Base-by-base conservation (phyloP, 345 rosid genomes). In the Mercurialis annua region DNA sequence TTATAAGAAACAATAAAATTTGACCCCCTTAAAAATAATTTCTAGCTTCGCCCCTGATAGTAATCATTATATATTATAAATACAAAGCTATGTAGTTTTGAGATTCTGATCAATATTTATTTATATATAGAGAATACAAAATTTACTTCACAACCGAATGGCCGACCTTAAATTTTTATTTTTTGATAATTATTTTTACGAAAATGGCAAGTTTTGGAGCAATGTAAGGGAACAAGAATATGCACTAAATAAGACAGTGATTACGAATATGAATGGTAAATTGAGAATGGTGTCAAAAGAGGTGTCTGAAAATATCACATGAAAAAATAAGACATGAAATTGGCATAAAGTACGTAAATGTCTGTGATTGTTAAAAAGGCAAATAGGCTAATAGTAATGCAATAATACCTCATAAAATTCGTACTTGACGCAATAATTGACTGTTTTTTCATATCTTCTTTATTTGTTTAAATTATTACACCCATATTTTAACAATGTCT, bases 231-330 rank as follows among this genome's bases (percentile, higher is more conserved):
- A 42, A 46, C 58, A 62, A 21, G 53, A 53, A 38, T 17, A 24
- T n/a, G 60, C 52, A 51, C 26, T 59, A 57, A 15, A 27, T 26
- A 10, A 51, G 70, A 50, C 70, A 12, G 40, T 14, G 65, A 20
- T 65, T 66, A 40, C 56, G 55, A 54, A 65, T 54, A 56, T 30
- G 60, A 66, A 47, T 40, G 62, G 60, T 55, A 53, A 66, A 66
- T 49, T 55, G 73, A 62, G 49, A 44, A 62, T 3, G 24, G 2
- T 73, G 69, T 73, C 75, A 62, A 72, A 62, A 61, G 5, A 7
- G 30, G 52, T 31, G 60, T 31, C 54, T 50, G 1, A 1, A 21
- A 50, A 11, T 50, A 30, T 16, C 38, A 48, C 58, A 54, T 43
- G n/a, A n/a, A n/a, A n/a, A 62, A 54, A 71, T 2, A 14, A 36